Evolutionary conservation across 1,284 basidiomycete genomes (phyloP).

Genomic region (Melampsora larici-populina): DNA sequence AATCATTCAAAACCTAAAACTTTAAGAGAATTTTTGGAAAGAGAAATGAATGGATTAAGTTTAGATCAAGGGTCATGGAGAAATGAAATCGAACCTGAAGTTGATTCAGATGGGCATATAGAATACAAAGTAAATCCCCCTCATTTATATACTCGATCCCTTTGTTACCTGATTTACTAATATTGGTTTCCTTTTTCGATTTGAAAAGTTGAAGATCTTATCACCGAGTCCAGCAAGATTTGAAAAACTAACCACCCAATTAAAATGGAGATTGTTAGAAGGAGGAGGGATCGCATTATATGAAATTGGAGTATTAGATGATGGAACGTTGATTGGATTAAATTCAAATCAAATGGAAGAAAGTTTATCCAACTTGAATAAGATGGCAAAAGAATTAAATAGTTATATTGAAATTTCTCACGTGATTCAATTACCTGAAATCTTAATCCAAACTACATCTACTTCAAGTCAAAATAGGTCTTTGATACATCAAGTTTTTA

Average conservation of each 20-base stretch:
- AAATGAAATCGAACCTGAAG: conserved; percentile 49
- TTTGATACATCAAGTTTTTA: too few species aligned
- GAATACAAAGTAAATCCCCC: conserved; percentile 50
- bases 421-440: conserved; percentile 37
- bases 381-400: conserved; percentile 50
- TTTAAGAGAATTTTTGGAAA: too few species aligned
- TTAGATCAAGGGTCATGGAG: neutral
- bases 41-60: too few species aligned
- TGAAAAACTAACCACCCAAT: conserved; percentile 52
- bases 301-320: conserved; percentile 53
- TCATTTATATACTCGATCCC: neutral
- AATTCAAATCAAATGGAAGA: conserved; percentile 49
- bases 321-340: conserved; percentile 51
- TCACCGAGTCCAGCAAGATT: conserved; percentile 50
- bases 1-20: too few species aligned
- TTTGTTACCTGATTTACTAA: neutral
- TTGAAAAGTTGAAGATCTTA: conserved; percentile 48
- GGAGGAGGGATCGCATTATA: conserved; percentile 52
- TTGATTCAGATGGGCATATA: conserved; percentile 51
- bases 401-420: conserved; percentile 42
- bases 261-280: conserved; percentile 53
- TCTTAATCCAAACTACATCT: conserved; percentile 24
- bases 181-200: neutral
- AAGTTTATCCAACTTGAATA: conserved; percentile 48
- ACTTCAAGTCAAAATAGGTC: neutral